Evolutionary conservation across 1,284 basidiomycete species (phyloP), one percentile per base, ranked within the genome.

Genomic region (Sanghuangporus weigelae): DNA sequence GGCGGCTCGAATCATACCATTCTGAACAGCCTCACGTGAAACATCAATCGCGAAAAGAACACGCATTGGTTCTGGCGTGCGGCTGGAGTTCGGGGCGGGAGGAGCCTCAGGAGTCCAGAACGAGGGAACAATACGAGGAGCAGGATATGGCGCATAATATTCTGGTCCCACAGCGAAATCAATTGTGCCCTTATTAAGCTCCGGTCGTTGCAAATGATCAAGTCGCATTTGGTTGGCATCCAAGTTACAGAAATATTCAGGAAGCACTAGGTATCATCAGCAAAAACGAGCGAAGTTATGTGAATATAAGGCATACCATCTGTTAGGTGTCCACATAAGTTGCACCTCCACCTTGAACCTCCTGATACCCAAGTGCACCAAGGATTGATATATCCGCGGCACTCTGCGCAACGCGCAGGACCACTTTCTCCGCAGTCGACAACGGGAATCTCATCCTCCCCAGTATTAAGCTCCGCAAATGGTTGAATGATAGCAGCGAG

Each of bases 21-120:
- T 86, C 49, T 82, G 79, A 0, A 89, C 80, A 8, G 93, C 84
- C 39, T 88, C 86, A 66, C 79, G 78, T 26, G 92, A 92, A 48
- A 97, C 89, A 70, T 99, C 97, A 63, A 99, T 82, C 0, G 87
- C 88, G 69, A 99, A 97, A n/a, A 99, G 76, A 70, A 88, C 90
- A 57, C 87, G 84, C 71, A 98, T 79, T 0, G 91, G 85, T 49
- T 76, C 72, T 0, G 95, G 95, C 61, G 75, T 71, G 63, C 92
- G 81, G 44, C 75, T 70, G 4, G 76, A 71, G 7, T 77, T 78
- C n/a, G 76, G 63, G 10, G 64, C 68, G 0, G 79, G 78, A 54
- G 78, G 75, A 31, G 83, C 79, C 53, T 81, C 78, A 23, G 77
- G 71, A 38, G 80, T 79, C 64, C 76, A 77, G 68, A 84, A 87